Evolutionary conservation across 345 rosid species (phyloP).

Genomic region (Microthlaspi erraticum): DNA sequence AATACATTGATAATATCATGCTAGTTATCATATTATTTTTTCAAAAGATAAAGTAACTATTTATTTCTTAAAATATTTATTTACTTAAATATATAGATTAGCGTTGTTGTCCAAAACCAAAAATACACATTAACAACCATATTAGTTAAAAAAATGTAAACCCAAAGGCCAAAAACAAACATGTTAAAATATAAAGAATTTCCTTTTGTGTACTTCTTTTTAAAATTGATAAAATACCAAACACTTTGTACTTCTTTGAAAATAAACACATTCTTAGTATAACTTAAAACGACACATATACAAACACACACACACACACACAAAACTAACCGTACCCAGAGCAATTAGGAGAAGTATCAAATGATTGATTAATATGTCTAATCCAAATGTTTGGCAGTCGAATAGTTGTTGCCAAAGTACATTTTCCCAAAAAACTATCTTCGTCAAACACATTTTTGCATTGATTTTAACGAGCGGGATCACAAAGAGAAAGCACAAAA

Average conservation of each 20-base stretch:
- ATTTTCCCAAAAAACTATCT: background rate
- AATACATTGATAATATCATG: too few species aligned
- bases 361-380: background rate
- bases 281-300: background rate
- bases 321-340: background rate
- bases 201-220: constrained; percentile 1
- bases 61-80: too few species aligned
- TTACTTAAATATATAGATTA: too few species aligned
- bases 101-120: too few species aligned
- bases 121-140: too few species aligned
- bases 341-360: background rate
- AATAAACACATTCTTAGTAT: background rate
- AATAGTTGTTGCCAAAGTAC: background rate
- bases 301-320: background rate
- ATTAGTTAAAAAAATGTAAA: background rate
- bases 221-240: background rate
- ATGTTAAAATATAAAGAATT: background rate
- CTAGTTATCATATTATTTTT: too few species aligned
- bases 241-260: background rate
- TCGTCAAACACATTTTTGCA: background rate
- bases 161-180: background rate
- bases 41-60: too few species aligned
- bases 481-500: too few species aligned
- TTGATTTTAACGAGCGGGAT: too few species aligned
- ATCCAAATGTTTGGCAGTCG: background rate